A percentile compares a stretch with the other conserved stretches of the same genome.
Evolutionary conservation across 257 asterid species (phyloP).

Genomic region (Lithospermum erythrorhizon): DNA sequence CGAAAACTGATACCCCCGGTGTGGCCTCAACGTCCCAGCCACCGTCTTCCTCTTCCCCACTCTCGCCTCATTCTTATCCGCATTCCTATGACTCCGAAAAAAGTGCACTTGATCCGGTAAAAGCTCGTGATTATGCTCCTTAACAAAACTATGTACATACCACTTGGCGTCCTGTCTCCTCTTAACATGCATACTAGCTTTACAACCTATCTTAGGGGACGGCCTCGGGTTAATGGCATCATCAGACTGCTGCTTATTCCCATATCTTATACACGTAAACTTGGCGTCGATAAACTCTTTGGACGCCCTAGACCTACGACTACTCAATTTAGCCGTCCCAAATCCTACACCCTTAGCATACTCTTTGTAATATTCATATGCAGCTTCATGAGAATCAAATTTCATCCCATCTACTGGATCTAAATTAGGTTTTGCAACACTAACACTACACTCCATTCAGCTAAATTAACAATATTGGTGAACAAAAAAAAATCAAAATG

Average conservation of each 20-base stretch:
- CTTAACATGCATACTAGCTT: slow-evolving; percentile 92
- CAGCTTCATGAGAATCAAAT: slow-evolving; percentile 79
- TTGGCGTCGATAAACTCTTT: slow-evolving; percentile 92
- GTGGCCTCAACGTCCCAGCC: slow-evolving; percentile 30
- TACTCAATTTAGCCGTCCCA: slow-evolving; percentile 90
- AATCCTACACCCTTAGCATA: slow-evolving; percentile 82
- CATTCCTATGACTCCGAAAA: slow-evolving; percentile 69
- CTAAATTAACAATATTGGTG: too few relatives aligned
- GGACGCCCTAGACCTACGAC: slow-evolving; percentile 86
- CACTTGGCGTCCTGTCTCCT: slow-evolving; percentile 61
- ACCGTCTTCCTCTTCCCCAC: slow-evolving; percentile 52
- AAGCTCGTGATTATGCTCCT: slow-evolving; percentile 92
- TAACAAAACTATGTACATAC: slow-evolving; percentile 70
- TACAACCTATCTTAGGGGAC: slow-evolving; percentile 89
- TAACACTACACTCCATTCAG: too few relatives aligned
- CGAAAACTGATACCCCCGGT: slow-evolving; percentile 28
- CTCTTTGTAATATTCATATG: slow-evolving; percentile 69
- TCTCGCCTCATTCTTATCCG: slow-evolving; percentile 42
- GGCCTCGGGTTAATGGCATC: slow-evolving; percentile 93
- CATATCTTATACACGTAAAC: slow-evolving; percentile 90
- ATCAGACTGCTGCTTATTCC: slow-evolving; percentile 88
- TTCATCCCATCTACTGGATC: slow-evolving; percentile 59
- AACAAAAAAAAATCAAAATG: too few relatives aligned
- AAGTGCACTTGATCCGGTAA: slow-evolving; percentile 83
- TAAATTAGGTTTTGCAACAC: slow-evolving; percentile 19